These are phyloP conservation scores for Hypocreales sp. DNA, from an alignment of 2,329 filamentous ascomycete species.

Conservation along the genomic window DNA sequence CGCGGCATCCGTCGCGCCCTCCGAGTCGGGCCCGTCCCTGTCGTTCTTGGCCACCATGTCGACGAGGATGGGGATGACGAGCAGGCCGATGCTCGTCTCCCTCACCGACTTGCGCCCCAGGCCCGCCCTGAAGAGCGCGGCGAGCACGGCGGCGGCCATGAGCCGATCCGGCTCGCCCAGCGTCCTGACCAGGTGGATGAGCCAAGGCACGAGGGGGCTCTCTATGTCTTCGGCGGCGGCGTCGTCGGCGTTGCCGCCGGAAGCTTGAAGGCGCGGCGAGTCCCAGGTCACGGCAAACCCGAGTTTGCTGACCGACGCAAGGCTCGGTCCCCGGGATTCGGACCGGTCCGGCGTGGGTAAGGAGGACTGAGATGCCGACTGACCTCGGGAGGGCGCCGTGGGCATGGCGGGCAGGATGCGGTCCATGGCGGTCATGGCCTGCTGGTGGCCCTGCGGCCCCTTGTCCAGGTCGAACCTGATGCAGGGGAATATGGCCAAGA, in stretches of 20 bases:
- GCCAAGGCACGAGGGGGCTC: slow-evolving; percentile 57
- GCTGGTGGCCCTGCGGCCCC: slow-evolving; percentile 28
- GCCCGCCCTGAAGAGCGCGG: slow-evolving; percentile 52
- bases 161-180: slow-evolving; percentile 43
- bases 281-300: slow-evolving; percentile 16
- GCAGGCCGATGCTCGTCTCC: slow-evolving; percentile 46
- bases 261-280: slow-evolving; percentile 13
- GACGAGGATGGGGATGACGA: slow-evolving; percentile 57
- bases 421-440: slow-evolving; percentile 43
- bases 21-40: slow-evolving; percentile 28
- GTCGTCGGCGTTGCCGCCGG: slow-evolving; percentile 12
- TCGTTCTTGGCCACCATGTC: slow-evolving; percentile 35
- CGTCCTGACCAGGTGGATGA: slow-evolving; percentile 48
- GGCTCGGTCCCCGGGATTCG: slow-evolving; percentile 14
- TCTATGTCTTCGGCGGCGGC: slow-evolving; percentile 43
- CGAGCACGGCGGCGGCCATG: slow-evolving; percentile 53
- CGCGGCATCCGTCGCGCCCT: slow-evolving; percentile 19
- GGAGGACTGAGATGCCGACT: slow-evolving; percentile 9
- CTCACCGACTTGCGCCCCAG: slow-evolving; percentile 44
- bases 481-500: slow-evolving; percentile 53
- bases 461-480: slow-evolving; percentile 32
- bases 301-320: slow-evolving; percentile 13
- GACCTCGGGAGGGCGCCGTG: slow-evolving; percentile 19
- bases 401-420: slow-evolving; percentile 44
- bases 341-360: slow-evolving; percentile 8